Conservation (phyloP, 2,329 filamentous ascomycete species). For the Penicillium vulpinum region DNA sequence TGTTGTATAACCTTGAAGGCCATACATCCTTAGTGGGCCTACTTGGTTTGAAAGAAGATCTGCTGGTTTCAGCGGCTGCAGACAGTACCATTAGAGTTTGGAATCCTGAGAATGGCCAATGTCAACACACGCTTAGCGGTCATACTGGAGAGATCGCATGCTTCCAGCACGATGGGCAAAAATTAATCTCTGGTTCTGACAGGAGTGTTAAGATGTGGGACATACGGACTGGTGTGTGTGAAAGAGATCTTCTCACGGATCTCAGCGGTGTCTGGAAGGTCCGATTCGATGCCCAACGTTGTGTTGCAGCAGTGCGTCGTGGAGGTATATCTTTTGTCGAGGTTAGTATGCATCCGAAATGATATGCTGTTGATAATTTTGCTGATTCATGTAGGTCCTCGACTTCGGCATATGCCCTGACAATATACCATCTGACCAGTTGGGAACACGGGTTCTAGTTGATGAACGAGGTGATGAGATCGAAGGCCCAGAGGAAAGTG, state of each 20-base stretch:
- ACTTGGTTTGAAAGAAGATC: conserved; percentile 82
- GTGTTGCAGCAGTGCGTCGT: conserved; percentile 92
- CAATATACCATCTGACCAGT: conserved; percentile 71
- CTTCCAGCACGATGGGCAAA: conserved; percentile 95
- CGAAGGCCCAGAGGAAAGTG: neutral
- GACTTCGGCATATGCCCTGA: conserved; percentile 95
- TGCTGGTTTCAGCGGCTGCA: conserved; percentile 89
- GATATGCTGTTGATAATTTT: conserved; percentile 1
- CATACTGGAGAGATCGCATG: conserved; percentile 98
- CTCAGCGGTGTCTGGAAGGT: conserved; percentile 98
- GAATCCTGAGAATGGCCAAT: conserved; percentile 90
- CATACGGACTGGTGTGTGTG: conserved; percentile 83
- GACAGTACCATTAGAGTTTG: conserved; percentile 94
- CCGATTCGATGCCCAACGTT: conserved; percentile 90
- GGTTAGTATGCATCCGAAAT: conserved; percentile 55
- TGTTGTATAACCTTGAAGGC: conserved; percentile 86
- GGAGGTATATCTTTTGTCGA: conserved; percentile 92
- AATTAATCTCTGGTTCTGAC: conserved; percentile 94
- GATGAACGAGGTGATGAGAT: conserved; percentile 21
- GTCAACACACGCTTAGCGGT: conserved; percentile 82
- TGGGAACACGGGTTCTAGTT: conserved; percentile 70
- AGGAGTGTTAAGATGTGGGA: conserved; percentile 99
- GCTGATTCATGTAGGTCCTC: conserved; percentile 66
- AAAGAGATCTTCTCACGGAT: conserved; percentile 88
- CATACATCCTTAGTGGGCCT: conserved; percentile 93